phyloP scores from a whole-genome alignment of 352 stramenopile species.

The Pythium grandisporangium region DNA sequence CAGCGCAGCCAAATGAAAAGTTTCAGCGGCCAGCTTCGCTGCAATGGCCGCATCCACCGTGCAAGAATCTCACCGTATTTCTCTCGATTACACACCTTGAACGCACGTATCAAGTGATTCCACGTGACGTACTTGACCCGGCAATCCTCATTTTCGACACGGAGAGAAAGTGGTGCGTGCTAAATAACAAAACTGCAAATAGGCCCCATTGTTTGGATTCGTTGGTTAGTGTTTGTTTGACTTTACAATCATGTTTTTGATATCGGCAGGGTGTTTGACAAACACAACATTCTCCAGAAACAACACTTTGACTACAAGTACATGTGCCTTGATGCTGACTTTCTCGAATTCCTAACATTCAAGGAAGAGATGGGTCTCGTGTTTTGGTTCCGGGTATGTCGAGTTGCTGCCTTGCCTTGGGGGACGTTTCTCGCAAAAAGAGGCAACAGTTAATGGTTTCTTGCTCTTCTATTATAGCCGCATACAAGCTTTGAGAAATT shows the following conservation, averaged over 20 bases:
- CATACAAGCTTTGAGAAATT: conserved; percentile 60
- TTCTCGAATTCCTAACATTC: conserved; percentile 62
- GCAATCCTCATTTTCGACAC: conserved; percentile 60
- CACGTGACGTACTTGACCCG: conserved; percentile 51
- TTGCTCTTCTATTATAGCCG: conserved; percentile 21
- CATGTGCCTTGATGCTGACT: conserved; percentile 69
- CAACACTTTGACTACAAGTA: conserved; percentile 61
- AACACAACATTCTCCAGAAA: conserved; percentile 63
- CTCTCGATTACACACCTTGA: conserved; percentile 62
- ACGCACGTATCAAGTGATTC: conserved; percentile 45
- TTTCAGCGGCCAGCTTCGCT: conserved; percentile 35
- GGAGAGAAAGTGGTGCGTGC: conserved; percentile 48
- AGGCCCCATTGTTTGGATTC: no score
- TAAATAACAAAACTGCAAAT: no score
- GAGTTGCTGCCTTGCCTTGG: no score
- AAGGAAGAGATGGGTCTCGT: conserved; percentile 65
- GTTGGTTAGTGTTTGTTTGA: no score
- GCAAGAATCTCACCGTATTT: conserved; percentile 50
- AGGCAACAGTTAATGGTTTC: no score
- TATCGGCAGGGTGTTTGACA: conserved; percentile 47
- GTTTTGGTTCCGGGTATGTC: conserved; percentile 64
- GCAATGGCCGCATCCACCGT: conserved; percentile 45
- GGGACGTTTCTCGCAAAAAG: no score
- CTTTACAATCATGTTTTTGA: no score
- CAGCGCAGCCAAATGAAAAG: background rate